These are phyloP conservation scores for Schizopora paradoxa DNA, from an alignment of 1,284 basidiomycete genomes.

Conservation along the genomic window DNA sequence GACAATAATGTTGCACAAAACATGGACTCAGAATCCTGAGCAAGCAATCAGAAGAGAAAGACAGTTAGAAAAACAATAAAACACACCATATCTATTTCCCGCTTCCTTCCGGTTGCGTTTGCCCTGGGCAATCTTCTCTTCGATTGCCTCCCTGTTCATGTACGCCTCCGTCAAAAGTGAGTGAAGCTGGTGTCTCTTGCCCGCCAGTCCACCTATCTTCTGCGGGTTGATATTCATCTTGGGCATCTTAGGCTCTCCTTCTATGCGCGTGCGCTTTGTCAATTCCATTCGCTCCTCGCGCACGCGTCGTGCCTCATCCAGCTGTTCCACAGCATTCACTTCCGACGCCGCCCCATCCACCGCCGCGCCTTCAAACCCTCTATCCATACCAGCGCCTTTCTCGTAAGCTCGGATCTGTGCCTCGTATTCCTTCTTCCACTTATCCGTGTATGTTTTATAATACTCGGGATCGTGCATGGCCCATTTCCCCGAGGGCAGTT, in stretches of 20 bases:
- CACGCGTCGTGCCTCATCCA: conserved; percentile 70
- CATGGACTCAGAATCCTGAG: conserved; percentile 18
- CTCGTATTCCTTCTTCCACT: conserved; percentile 68
- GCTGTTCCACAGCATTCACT: conserved; percentile 64
- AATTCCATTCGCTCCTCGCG: conserved; percentile 68
- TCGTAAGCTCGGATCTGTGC: conserved; percentile 64
- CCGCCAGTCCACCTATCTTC: conserved; percentile 61
- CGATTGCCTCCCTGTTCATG: conserved; percentile 67
- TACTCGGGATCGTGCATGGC: conserved; percentile 73
- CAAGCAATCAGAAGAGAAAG: background rate
- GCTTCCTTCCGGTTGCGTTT: conserved; percentile 78
- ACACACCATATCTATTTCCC: conserved; percentile 77
- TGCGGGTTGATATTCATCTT: conserved; percentile 74
- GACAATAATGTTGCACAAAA: too few relatives aligned
- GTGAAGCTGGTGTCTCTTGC: conserved; percentile 69
- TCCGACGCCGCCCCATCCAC: conserved; percentile 48
- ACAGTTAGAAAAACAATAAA: background rate
- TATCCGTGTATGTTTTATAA: conserved; percentile 65
- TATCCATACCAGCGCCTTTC: conserved; percentile 46
- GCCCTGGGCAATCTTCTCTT: conserved; percentile 75
- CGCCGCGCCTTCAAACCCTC: conserved; percentile 62
- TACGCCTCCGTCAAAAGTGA: conserved; percentile 75
- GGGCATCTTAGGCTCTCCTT: conserved; percentile 49
- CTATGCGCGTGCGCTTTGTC: conserved; percentile 43
- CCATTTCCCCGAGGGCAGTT: conserved; percentile 76